These are phyloP conservation scores for Paecilomyces sp. DNA, from an alignment of 2,329 filamentous ascomycete genomes.

Conservation along the genomic window DNA sequence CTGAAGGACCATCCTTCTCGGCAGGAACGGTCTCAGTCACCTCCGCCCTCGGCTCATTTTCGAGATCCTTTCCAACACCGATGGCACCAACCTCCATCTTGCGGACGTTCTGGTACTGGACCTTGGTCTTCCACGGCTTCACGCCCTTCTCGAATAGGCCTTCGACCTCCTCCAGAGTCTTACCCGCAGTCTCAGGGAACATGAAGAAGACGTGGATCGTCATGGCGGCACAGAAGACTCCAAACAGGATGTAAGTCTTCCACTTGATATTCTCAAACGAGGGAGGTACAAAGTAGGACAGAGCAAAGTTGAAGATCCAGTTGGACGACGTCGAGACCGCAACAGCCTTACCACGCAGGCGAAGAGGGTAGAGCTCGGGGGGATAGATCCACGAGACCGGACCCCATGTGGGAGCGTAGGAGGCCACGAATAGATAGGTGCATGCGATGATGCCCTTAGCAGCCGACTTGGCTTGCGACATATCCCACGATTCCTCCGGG, in stretches of 20 bases:
- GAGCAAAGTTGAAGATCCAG: slow-evolving; percentile 55
- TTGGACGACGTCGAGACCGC: slow-evolving; percentile 55
- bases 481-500: slow-evolving; percentile 31
- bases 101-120: slow-evolving; percentile 20
- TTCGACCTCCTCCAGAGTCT: slow-evolving; percentile 70
- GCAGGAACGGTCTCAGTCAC: not conserved
- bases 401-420: slow-evolving; percentile 59
- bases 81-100: slow-evolving; percentile 22
- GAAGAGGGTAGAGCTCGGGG: slow-evolving; percentile 56
- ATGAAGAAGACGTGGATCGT: slow-evolving; percentile 60
- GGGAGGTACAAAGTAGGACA: slow-evolving; percentile 51
- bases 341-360: slow-evolving; percentile 57
- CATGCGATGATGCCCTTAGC: slow-evolving; percentile 62
- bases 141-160: slow-evolving; percentile 54
- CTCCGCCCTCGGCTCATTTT: not conserved
- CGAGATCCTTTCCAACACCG: slow-evolving; percentile 9
- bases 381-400: slow-evolving; percentile 55
- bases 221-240: slow-evolving; percentile 60
- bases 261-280: slow-evolving; percentile 50
- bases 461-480: slow-evolving; percentile 28
- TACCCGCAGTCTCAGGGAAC: slow-evolving; percentile 64
- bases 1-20: not conserved
- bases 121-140: slow-evolving; percentile 31
- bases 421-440: slow-evolving; percentile 66
- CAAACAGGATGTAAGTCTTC: slow-evolving; percentile 68